Evolutionary conservation across 257 asterid species (phyloP).

Genomic region (Perilla frutescens): DNA sequence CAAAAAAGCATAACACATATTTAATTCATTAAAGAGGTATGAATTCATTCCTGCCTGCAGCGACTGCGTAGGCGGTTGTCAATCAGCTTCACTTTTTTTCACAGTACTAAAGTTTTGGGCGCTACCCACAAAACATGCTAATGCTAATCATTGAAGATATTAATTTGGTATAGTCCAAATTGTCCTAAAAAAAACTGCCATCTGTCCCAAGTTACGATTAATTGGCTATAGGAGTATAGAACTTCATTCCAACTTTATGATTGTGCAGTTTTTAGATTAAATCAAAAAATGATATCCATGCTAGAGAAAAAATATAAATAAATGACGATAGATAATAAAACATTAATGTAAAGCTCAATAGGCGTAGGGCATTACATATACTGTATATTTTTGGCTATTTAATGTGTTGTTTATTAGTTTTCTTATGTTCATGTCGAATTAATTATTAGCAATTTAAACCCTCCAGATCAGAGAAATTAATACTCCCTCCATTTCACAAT

Average conservation of each 20-base stretch:
- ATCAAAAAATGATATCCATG: neutral
- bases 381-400: too few species aligned
- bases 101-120: neutral
- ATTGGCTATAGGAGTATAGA: neutral
- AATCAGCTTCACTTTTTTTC: slow-evolving; percentile 4
- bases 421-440: too few species aligned
- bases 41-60: too few species aligned
- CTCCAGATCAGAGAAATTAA: too few species aligned
- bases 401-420: too few species aligned
- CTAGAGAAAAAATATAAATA: too few species aligned
- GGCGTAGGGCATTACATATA: too few species aligned
- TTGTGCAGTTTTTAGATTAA: neutral
- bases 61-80: too few species aligned
- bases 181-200: neutral
- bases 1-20: neutral
- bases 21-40: neutral
- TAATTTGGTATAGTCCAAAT: neutral
- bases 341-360: too few species aligned
- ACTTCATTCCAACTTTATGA: neutral
- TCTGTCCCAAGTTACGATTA: slow-evolving; percentile 1
- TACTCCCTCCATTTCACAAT: too few species aligned
- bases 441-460: too few species aligned
- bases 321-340: too few species aligned
- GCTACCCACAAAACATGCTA: neutral
- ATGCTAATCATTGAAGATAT: neutral